phyloP scores from a whole-genome alignment of 1,284 basidiomycete genomes.

The Xerocomus nothofagi region DNA sequence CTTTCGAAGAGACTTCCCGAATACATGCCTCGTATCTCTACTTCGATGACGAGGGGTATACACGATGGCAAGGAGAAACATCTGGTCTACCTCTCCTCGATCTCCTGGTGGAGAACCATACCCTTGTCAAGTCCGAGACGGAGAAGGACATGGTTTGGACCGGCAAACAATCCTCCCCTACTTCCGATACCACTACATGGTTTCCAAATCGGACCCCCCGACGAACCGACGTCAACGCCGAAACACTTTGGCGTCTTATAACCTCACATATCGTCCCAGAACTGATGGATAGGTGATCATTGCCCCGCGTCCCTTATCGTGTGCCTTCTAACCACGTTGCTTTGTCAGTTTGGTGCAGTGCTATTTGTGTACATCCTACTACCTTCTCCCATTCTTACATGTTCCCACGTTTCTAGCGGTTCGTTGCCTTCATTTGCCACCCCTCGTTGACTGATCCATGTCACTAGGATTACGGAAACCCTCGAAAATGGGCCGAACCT shows the following conservation, averaged over 20 bases:
- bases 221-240: constrained; percentile 76
- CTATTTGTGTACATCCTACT: constrained; percentile 87
- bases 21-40: constrained; percentile 77
- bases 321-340: constrained; percentile 19
- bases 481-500: constrained; percentile 89
- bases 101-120: constrained; percentile 65
- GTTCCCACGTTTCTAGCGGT: constrained; percentile 84
- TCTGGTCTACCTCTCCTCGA: constrained; percentile 86
- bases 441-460: constrained; percentile 17
- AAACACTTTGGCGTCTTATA: constrained; percentile 71
- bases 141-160: constrained; percentile 23
- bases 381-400: constrained; percentile 87
- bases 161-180: constrained; percentile 29
- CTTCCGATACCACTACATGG: constrained; percentile 49
- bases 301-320: constrained; percentile 8
- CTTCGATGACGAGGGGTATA: constrained; percentile 80
- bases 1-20: constrained; percentile 56
- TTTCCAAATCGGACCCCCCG: constrained; percentile 76
- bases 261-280: constrained; percentile 79
- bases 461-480: constrained; percentile 82
- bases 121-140: constrained; percentile 40
- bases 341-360: constrained; percentile 67
- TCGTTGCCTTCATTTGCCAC: constrained; percentile 33
- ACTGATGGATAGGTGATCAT: constrained; percentile 80
- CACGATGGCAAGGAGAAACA: constrained; percentile 86